phyloP scores from a whole-genome alignment of 176 grass and related monocot genomes.

The Lolium rigidum region DNA sequence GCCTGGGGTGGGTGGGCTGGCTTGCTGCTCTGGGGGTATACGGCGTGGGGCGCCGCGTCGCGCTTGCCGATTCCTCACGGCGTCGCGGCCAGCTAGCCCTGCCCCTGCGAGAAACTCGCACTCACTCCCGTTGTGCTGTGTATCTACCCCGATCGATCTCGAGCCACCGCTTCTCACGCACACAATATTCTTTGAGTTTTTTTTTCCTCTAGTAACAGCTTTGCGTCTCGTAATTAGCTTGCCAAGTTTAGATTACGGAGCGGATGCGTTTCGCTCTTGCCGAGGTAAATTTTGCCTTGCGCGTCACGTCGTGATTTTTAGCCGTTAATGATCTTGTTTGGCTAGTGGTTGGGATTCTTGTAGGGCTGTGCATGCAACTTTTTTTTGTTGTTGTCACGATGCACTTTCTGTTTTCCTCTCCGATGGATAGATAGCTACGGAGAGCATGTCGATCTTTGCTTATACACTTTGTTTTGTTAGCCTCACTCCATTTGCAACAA shows the following conservation, averaged over 20 bases:
- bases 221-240: background rate
- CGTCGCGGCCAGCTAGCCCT: slow-evolving; percentile 27
- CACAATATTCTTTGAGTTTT: too few species aligned
- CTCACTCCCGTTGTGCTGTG: background rate
- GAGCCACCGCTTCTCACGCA: slow-evolving; percentile 59
- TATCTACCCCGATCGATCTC: slow-evolving; percentile 11
- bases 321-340: too few species aligned
- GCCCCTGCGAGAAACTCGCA: slow-evolving; percentile 28
- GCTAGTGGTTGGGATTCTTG: too few species aligned
- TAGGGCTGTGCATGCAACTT: too few species aligned
- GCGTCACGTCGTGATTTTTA: background rate
- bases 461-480: too few species aligned
- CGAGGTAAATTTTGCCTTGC: background rate
- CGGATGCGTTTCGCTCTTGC: background rate
- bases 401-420: too few species aligned
- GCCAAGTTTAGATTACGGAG: background rate
- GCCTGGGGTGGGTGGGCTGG: slow-evolving; percentile 34
- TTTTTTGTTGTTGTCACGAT: too few species aligned
- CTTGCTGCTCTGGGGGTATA: background rate
- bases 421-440: too few species aligned
- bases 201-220: background rate
- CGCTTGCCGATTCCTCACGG: slow-evolving; percentile 52
- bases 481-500: too few species aligned
- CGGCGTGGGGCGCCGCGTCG: slow-evolving; percentile 30
- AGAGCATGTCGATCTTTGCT: too few species aligned